A percentile compares a stretch with the other conserved stretches of the same genome.
phyloP scores from a whole-genome alignment of 148 eudicot genomes.

The Vaccinium vitisidaea region DNA sequence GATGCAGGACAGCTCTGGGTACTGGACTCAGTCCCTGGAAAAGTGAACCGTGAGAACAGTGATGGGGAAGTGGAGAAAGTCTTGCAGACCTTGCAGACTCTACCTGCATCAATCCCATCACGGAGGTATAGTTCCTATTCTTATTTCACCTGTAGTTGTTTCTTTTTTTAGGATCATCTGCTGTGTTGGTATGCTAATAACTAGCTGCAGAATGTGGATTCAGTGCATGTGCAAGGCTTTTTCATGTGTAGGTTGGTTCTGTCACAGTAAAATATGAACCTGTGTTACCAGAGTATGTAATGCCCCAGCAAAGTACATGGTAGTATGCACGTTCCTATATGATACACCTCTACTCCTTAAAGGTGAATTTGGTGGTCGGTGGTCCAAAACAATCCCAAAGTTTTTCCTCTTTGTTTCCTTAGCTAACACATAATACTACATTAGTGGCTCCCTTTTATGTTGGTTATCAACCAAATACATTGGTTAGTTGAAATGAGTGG shows the following conservation, averaged over 20 bases:
- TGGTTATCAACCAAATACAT: too few relatives aligned
- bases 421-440: too few relatives aligned
- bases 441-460: too few relatives aligned
- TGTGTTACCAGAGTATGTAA: not conserved
- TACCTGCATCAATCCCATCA: conserved; percentile 74
- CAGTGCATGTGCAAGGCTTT: not conserved
- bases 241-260: not conserved
- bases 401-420: not conserved
- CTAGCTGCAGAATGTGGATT: not conserved
- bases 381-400: not conserved
- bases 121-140: conserved; percentile 47
- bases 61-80: conserved; percentile 94
- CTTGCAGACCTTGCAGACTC: conserved; percentile 77
- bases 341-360: not conserved
- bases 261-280: not conserved
- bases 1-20: conserved; percentile 98
- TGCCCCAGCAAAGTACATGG: too few relatives aligned
- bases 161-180: not conserved
- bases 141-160: not conserved
- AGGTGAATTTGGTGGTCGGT: not conserved
- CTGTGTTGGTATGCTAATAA: not conserved
- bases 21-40: conserved; percentile 91
- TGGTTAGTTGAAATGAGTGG: not conserved
- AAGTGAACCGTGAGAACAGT: conserved; percentile 54
- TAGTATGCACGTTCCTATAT: too few relatives aligned